Evolutionary conservation across 2,329 filamentous ascomycete genomes (phyloP).

Genomic region (Talaromyces sp.): DNA sequence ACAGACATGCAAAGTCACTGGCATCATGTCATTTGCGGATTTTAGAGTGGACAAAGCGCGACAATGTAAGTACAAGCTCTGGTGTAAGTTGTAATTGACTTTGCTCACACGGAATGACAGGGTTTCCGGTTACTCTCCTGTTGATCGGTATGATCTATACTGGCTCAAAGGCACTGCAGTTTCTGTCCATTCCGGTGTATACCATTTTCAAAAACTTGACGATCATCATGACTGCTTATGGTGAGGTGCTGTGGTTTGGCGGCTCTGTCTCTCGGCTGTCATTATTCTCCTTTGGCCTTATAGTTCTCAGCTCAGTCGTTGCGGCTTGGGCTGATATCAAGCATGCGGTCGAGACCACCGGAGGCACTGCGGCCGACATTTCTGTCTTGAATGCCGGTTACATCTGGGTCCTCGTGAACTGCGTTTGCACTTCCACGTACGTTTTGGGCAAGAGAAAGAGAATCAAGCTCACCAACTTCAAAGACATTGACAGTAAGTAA

Average conservation of each 20-base stretch:
- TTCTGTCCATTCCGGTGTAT: constrained; percentile 94
- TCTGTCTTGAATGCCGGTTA: constrained; percentile 92
- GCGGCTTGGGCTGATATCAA: constrained; percentile 97
- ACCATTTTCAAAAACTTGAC: constrained; percentile 99
- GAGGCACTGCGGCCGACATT: constrained; percentile 66
- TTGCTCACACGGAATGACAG: constrained; percentile 40
- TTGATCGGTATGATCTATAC: constrained; percentile 99
- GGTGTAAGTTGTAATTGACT: neutral
- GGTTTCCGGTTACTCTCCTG: constrained; percentile 93
- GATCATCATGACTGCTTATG: constrained; percentile 96
- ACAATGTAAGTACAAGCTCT: constrained; percentile 63
- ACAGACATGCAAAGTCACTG: constrained; percentile 69
- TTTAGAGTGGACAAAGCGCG: constrained; percentile 86
- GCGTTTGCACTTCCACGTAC: constrained; percentile 89
- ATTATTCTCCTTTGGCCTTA: constrained; percentile 88
- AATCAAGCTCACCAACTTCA: constrained; percentile 99
- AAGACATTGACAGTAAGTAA: constrained; percentile 94
- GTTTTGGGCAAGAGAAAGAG: constrained; percentile 93
- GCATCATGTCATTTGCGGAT: constrained; percentile 74
- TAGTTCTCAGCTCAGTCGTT: constrained; percentile 90
- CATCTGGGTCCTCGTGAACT: constrained; percentile 96
- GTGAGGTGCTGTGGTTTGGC: constrained; percentile 96
- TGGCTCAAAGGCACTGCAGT: constrained; percentile 89
- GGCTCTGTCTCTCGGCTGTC: constrained; percentile 82
- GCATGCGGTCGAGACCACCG: constrained; percentile 65